Conservation (phyloP, 2,329 filamentous ascomycete genomes). For the Aureobasidium pullulans region DNA sequence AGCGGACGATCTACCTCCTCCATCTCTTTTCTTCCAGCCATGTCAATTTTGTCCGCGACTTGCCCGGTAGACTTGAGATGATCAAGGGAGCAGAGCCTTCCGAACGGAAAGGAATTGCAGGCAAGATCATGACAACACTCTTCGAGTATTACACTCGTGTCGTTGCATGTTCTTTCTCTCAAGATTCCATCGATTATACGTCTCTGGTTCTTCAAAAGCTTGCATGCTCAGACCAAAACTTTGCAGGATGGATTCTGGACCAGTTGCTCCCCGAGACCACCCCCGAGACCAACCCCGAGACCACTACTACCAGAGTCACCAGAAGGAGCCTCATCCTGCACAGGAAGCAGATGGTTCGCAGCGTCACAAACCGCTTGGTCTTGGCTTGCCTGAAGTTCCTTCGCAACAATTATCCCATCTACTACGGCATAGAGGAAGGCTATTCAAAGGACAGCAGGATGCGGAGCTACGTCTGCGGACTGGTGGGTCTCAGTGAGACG, state of each 20-base stretch:
- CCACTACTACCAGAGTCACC: conserved; percentile 30
- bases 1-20: conserved; percentile 64
- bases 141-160: conserved; percentile 68
- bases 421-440: conserved; percentile 20
- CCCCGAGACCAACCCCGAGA: conserved; percentile 21
- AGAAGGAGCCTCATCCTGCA: conserved; percentile 54
- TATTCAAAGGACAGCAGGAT: not conserved
- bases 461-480: not conserved
- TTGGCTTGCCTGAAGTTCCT: conserved; percentile 26
- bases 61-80: conserved; percentile 52
- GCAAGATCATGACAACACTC: conserved; percentile 47
- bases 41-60: conserved; percentile 55
- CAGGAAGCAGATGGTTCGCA: conserved; percentile 24
- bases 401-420: conserved; percentile 26
- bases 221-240: conserved; percentile 40
- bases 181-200: conserved; percentile 54
- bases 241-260: conserved; percentile 54
- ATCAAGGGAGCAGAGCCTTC: conserved; percentile 39
- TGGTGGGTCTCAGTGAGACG: not conserved
- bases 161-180: conserved; percentile 62
- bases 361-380: conserved; percentile 24
- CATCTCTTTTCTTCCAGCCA: conserved; percentile 72
- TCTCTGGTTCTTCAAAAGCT: conserved; percentile 45
- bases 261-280: conserved; percentile 48
- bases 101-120: conserved; percentile 31